Evolutionary conservation across 345 rosid species (phyloP).

Genomic region (Citrus inodora): DNA sequence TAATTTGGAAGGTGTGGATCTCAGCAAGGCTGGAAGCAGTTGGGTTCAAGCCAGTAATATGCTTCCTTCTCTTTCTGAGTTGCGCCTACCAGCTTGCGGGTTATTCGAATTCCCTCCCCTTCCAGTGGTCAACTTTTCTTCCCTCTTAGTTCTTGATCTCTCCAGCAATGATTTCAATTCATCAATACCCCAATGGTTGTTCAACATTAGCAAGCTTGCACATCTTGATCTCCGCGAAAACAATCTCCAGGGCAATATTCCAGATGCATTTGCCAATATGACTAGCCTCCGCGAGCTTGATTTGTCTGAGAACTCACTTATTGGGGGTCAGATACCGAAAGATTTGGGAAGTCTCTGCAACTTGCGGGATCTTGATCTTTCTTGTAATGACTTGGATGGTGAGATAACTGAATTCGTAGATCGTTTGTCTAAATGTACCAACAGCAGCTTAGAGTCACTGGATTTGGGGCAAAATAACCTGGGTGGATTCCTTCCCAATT

Average conservation of each 20-base stretch:
- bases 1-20: conserved; percentile 19
- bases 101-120: conserved; percentile 18
- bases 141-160: conserved; percentile 26
- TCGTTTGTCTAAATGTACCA: conserved; percentile 13
- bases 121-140: conserved; percentile 12
- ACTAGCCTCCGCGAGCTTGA: conserved; percentile 5
- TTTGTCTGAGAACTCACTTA: conserved; percentile 4
- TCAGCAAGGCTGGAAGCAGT: conserved; percentile 9
- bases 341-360: conserved; percentile 12
- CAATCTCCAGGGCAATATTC: conserved; percentile 3
- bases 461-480: conserved; percentile 21
- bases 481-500: conserved; percentile 15
- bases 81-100: conserved; percentile 23
- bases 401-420: conserved; percentile 3
- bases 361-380: conserved; percentile 14
- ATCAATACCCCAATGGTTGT: conserved; percentile 20
- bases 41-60: conserved; percentile 29
- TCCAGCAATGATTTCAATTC: conserved; percentile 28
- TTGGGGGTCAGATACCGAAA: neutral
- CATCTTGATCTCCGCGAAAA: conserved; percentile 19
- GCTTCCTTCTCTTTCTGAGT: conserved; percentile 33
- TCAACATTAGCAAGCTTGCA: conserved; percentile 11
- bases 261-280: neutral
- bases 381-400: conserved; percentile 8
- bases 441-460: conserved; percentile 15